Conservation (phyloP, 495 filamentous ascomycete genomes). For the Talaromyces borbonicus region DNA sequence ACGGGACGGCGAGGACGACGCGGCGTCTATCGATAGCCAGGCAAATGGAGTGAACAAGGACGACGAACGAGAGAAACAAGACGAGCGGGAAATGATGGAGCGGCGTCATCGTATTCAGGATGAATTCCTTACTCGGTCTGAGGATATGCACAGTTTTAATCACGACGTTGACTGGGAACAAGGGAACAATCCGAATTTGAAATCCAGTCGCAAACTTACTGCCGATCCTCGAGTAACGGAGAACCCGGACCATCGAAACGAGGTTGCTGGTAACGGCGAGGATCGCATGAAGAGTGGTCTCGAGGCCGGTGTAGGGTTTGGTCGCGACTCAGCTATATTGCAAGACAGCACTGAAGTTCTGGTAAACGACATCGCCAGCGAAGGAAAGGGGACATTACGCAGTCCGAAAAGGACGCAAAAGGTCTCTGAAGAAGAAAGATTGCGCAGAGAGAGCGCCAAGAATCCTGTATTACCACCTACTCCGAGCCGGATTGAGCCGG, state of each 20-base stretch:
- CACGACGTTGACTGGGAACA: constrained; percentile 71
- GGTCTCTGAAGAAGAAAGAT: constrained; percentile 9
- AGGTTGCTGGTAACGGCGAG: constrained; percentile 65
- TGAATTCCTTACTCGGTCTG: constrained; percentile 50
- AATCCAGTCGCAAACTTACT: constrained; percentile 48
- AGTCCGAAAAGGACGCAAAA: constrained; percentile 32
- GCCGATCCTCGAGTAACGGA: constrained; percentile 53
- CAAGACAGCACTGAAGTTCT: constrained; percentile 55
- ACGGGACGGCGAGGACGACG: constrained; percentile 24
- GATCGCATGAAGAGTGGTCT: constrained; percentile 58
- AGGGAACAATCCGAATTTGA: constrained; percentile 49
- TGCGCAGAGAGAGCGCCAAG: constrained; percentile 23
- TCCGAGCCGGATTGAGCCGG: constrained; percentile 21
- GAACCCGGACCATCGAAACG: constrained; percentile 56
- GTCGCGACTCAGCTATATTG: constrained; percentile 57
- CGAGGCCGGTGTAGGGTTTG: constrained; percentile 43
- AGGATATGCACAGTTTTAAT: constrained; percentile 68
- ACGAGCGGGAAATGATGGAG: constrained; percentile 44
- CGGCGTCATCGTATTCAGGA: constrained; percentile 50
- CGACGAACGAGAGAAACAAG: constrained; percentile 30
- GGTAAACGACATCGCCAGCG: constrained; percentile 43
- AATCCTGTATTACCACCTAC: constrained; percentile 42
- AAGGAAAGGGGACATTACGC: constrained; percentile 49
- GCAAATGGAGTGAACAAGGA: constrained; percentile 25
- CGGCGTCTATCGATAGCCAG: constrained; percentile 25